Evolutionary conservation across 2,329 filamentous ascomycete species (phyloP).

Genomic region (Emergomyces africanus): DNA sequence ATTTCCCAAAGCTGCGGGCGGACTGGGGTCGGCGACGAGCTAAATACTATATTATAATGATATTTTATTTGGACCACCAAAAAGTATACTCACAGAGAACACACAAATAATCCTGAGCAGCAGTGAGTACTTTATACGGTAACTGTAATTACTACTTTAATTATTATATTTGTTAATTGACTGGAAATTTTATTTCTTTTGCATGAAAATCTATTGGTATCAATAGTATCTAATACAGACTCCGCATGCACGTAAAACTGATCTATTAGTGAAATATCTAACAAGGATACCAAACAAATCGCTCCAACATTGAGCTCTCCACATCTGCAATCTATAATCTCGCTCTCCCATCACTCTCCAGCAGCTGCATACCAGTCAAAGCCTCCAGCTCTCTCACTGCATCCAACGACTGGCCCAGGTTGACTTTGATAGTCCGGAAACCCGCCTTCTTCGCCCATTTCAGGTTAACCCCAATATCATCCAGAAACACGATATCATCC

Average conservation of each 20-base stretch:
- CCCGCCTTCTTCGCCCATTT: slow-evolving; percentile 64
- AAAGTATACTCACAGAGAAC: background rate
- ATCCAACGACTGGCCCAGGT: slow-evolving; percentile 61
- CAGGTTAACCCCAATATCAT: slow-evolving; percentile 90
- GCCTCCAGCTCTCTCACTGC: slow-evolving; percentile 72
- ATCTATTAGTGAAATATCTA: background rate
- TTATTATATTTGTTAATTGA: background rate
- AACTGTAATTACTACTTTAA: too few species aligned
- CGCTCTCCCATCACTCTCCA: slow-evolving; percentile 26
- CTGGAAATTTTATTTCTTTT: background rate
- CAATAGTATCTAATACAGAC: background rate
- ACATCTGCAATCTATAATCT: slow-evolving; percentile 22
- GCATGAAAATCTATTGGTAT: background rate
- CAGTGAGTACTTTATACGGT: background rate
- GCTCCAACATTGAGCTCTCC: background rate
- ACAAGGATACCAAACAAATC: background rate
- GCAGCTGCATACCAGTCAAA: slow-evolving; percentile 50
- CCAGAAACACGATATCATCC: slow-evolving; percentile 69
- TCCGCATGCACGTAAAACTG: too few species aligned
- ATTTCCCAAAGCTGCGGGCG: slow-evolving; percentile 16
- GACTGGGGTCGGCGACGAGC: slow-evolving; percentile 29
- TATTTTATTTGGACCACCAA: background rate
- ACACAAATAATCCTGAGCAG: background rate
- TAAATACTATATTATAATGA: too few species aligned
- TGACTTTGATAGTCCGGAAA: slow-evolving; percentile 74